These are phyloP conservation scores for Citrus medica DNA, from an alignment of 345 rosid genomes.

Conservation along the genomic window DNA sequence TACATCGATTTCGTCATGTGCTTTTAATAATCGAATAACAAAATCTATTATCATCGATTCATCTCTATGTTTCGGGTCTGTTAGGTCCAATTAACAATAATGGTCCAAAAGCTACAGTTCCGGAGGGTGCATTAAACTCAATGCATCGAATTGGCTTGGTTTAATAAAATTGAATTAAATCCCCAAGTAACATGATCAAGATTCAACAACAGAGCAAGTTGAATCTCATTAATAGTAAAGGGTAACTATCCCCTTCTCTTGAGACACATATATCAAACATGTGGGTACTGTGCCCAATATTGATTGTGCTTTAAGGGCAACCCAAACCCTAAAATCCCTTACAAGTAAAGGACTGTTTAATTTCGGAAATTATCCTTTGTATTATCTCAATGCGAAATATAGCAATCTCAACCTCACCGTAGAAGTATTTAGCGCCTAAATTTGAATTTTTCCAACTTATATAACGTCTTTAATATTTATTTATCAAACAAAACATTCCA, in stretches of 20 bases:
- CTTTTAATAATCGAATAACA: not conserved
- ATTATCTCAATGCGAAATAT: not conserved
- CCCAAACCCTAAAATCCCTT: slow-evolving; percentile 33
- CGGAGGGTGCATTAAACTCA: no score
- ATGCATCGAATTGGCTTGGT: not conserved
- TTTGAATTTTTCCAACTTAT: slow-evolving; percentile 22
- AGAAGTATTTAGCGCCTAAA: slow-evolving; percentile 36
- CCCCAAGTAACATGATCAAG: not conserved
- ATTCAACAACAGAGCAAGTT: no score
- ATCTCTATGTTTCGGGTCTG: no score
- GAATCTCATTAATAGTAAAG: not conserved
- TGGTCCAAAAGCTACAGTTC: no score
- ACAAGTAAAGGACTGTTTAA: slow-evolving; percentile 35
- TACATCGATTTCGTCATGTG: not conserved
- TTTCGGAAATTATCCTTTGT: not conserved
- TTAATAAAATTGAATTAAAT: not conserved
- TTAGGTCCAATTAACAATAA: no score
- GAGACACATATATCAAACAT: slow-evolving; percentile 7
- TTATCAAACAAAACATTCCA: slow-evolving; percentile 9
- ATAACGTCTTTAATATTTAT: slow-evolving; percentile 27
- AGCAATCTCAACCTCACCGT: not conserved
- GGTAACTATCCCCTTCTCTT: not conserved
- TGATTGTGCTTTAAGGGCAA: slow-evolving; percentile 51
- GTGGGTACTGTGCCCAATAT: slow-evolving; percentile 12
- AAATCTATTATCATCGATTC: no score